A percentile compares a stretch with the other conserved stretches of the same genome.
Evolutionary conservation across 345 rosid genomes (phyloP).

Genomic region (Eucalyptus pauciflora): DNA sequence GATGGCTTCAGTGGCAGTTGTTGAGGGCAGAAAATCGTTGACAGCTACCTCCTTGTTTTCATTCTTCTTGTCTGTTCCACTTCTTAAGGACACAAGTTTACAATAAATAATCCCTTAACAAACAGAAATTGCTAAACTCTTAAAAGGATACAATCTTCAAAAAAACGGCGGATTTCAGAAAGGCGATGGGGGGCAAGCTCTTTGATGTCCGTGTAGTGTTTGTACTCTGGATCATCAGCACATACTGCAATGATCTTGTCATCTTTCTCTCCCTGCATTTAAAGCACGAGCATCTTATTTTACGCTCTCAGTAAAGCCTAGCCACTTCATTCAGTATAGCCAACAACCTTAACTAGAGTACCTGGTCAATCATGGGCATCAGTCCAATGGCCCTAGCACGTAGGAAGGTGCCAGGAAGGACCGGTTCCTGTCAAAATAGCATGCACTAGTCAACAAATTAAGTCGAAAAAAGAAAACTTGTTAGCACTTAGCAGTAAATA

Average conservation of each 20-base stretch:
- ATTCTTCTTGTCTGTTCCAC: conserved; percentile 71
- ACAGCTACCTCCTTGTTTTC: conserved; percentile 99
- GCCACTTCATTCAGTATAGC: background rate
- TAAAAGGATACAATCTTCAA: conserved; percentile 83
- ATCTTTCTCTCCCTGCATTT: conserved; percentile 82
- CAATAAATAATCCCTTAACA: background rate
- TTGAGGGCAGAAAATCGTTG: conserved; percentile 78
- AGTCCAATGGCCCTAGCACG: conserved; percentile 96
- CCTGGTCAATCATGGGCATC: conserved; percentile 99
- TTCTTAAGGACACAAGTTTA: background rate
- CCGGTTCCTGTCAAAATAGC: conserved; percentile 58
- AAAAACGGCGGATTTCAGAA: conserved; percentile 85
- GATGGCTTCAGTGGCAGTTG: conserved; percentile 59
- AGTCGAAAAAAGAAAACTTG: background rate
- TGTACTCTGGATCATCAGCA: conserved; percentile 97
- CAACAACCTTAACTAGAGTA: background rate
- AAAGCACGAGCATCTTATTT: background rate
- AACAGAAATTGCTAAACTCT: background rate
- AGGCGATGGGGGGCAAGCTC: conserved; percentile 97
- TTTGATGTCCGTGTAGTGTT: conserved; percentile 79
- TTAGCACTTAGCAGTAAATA: background rate
- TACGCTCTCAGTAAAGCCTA: background rate
- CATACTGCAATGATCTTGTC: conserved; percentile 97
- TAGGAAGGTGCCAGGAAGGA: conserved; percentile 89
- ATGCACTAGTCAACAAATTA: background rate